These are phyloP conservation scores for Talaromyces islandicus DNA, from an alignment of 2,329 filamentous ascomycete genomes.

Conservation along the genomic window DNA sequence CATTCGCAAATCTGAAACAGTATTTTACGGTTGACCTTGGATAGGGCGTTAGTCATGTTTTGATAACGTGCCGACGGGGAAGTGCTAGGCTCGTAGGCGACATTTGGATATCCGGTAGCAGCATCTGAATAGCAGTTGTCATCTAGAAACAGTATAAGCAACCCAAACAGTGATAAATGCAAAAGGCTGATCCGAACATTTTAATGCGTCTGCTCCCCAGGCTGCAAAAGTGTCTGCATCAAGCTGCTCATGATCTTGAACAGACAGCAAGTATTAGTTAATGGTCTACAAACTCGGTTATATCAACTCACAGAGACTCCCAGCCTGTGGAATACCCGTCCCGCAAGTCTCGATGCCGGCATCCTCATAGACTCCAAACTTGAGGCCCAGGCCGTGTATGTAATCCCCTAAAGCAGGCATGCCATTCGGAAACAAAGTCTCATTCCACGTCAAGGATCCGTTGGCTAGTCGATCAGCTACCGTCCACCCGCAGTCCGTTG, in stretches of 20 bases:
- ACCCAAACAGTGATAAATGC: neutral
- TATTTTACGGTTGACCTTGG: constrained; percentile 36
- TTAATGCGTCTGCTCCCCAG: constrained; percentile 45
- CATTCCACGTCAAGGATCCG: constrained; percentile 38
- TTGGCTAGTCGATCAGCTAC: constrained; percentile 28
- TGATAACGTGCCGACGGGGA: constrained; percentile 39
- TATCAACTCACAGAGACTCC: constrained; percentile 25
- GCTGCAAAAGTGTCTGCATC: constrained; percentile 34
- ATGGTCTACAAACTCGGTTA: constrained; percentile 35
- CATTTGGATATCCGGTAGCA: constrained; percentile 34
- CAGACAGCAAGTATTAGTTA: constrained; percentile 39
- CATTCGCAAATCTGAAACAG: constrained; percentile 50
- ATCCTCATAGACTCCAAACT: constrained; percentile 43
- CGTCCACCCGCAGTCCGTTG: constrained; percentile 56
- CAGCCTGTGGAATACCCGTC: constrained; percentile 35
- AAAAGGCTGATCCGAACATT: constrained; percentile 38
- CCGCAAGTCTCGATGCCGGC: constrained; percentile 41
- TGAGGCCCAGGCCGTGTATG: constrained; percentile 34
- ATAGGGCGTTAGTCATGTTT: constrained; percentile 42
- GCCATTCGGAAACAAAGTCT: constrained; percentile 38
- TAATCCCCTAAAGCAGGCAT: constrained; percentile 37
- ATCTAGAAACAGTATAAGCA: constrained; percentile 22
- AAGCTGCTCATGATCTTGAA: constrained; percentile 38
- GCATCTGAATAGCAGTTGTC: constrained; percentile 47
- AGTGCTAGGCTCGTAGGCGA: constrained; percentile 33